These are phyloP conservation scores for Aspergillus tanneri DNA, from an alignment of 2,329 filamentous ascomycete genomes.

Conservation along the genomic window DNA sequence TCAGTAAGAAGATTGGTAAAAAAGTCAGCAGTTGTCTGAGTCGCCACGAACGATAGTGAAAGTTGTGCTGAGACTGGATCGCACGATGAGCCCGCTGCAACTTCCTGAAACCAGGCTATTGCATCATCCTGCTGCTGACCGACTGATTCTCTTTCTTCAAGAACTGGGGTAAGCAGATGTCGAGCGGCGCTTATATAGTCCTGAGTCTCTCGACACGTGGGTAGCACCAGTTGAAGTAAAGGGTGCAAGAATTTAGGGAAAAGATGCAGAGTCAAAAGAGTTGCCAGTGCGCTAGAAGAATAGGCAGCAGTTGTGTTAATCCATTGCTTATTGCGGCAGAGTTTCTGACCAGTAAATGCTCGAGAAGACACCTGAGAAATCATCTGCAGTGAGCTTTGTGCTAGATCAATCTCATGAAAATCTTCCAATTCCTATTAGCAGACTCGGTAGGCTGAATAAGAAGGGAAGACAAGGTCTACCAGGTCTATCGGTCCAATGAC, in stretches of 20 bases:
- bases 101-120: neutral
- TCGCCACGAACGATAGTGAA: neutral
- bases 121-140: neutral
- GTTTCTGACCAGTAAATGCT: constrained; percentile 24
- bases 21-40: neutral
- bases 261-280: constrained; percentile 6
- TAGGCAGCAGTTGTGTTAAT: constrained; percentile 26
- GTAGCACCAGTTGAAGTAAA: neutral
- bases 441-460: neutral
- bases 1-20: neutral
- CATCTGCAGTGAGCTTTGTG: neutral
- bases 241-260: constrained; percentile 7
- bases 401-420: constrained; percentile 3
- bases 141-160: neutral
- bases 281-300: constrained; percentile 20
- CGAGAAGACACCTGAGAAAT: constrained; percentile 8
- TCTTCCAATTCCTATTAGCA: neutral
- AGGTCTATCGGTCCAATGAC: neutral
- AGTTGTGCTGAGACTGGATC: neutral
- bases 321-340: constrained; percentile 25
- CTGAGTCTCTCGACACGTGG: neutral
- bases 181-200: neutral
- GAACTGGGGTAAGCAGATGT: neutral
- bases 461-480: neutral
- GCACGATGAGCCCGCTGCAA: neutral